These are phyloP conservation scores for Fusarium drepaniforme DNA, from an alignment of 2,329 filamentous ascomycete genomes.

Conservation along the genomic window DNA sequence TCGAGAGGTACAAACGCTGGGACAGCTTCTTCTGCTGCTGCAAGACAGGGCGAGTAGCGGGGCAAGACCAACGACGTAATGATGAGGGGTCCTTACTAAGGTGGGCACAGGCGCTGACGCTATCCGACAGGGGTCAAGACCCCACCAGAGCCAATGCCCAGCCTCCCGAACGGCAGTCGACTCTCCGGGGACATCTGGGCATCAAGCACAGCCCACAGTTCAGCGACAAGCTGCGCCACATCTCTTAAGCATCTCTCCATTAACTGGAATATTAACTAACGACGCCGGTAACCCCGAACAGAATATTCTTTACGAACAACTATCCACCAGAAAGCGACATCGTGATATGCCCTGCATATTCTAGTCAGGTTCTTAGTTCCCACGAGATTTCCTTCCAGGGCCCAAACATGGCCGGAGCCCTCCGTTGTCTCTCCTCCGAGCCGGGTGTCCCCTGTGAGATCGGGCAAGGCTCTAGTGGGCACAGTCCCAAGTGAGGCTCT, in stretches of 20 bases:
- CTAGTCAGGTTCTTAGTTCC: neutral
- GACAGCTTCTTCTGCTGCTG: neutral
- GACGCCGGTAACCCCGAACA: constrained; percentile 34
- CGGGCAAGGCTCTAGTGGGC: neutral
- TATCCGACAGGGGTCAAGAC: constrained; percentile 32
- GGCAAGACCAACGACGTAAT: constrained; percentile 43
- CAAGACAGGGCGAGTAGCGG: neutral
- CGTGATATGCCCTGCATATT: neutral
- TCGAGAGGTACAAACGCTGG: neutral
- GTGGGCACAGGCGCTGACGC: constrained; percentile 39
- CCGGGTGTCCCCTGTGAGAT: constrained; percentile 15
- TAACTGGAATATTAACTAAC: neutral
- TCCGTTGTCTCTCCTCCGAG: constrained; percentile 7
- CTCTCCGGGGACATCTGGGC: neutral
- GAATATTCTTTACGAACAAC: constrained; percentile 2
- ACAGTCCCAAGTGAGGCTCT: constrained; percentile 17
- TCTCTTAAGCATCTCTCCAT: neutral
- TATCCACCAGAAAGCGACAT: neutral
- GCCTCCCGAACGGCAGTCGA: constrained; percentile 24
- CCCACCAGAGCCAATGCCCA: constrained; percentile 16
- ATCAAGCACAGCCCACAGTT: constrained; percentile 16
- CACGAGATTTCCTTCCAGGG: neutral
- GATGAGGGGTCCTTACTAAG: constrained; percentile 34
- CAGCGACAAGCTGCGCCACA: constrained; percentile 7
- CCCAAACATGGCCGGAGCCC: neutral